These are phyloP conservation scores for Pisolithus orientalis DNA, from an alignment of 768 basidiomycete genomes.

Conservation along the genomic window DNA sequence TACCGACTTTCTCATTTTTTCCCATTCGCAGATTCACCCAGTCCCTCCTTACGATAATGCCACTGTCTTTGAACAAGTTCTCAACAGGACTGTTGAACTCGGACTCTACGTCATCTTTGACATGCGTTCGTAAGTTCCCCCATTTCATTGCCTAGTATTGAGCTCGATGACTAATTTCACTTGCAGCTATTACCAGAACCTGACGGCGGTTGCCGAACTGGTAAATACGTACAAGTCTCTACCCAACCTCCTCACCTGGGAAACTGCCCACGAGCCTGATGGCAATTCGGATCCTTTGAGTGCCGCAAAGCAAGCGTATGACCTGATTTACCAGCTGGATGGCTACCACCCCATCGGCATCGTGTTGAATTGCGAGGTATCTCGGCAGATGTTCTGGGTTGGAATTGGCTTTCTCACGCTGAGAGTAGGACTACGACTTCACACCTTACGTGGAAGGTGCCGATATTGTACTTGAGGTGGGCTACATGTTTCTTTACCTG, in stretches of 20 bases:
- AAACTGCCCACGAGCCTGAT: slow-evolving; percentile 70
- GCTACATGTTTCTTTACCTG: slow-evolving; percentile 39
- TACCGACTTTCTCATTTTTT: slow-evolving; percentile 18
- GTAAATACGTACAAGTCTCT: slow-evolving; percentile 63
- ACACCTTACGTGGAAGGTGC: slow-evolving; percentile 51
- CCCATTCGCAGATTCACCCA: slow-evolving; percentile 51
- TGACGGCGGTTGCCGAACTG: slow-evolving; percentile 52
- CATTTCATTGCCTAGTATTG: not conserved
- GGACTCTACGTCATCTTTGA: slow-evolving; percentile 69
- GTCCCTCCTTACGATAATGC: slow-evolving; percentile 60
- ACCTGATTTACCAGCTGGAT: slow-evolving; percentile 43
- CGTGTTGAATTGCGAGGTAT: slow-evolving; percentile 42
- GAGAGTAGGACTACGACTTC: slow-evolving; percentile 55
- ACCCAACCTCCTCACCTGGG: slow-evolving; percentile 64
- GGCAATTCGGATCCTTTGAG: slow-evolving; percentile 60
- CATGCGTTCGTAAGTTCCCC: slow-evolving; percentile 49
- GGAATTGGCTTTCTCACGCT: not conserved
- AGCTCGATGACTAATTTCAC: not conserved
- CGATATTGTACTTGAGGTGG: slow-evolving; percentile 65
- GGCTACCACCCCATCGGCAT: slow-evolving; percentile 56
- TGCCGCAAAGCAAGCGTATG: slow-evolving; percentile 43
- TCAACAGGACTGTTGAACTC: slow-evolving; percentile 12
- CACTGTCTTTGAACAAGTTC: slow-evolving; percentile 26
- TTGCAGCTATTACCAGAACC: slow-evolving; percentile 52
- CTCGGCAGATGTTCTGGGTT: not conserved